phyloP scores from a whole-genome alignment of 495 filamentous ascomycete species.

The Hypomontagnella submonticulosa region DNA sequence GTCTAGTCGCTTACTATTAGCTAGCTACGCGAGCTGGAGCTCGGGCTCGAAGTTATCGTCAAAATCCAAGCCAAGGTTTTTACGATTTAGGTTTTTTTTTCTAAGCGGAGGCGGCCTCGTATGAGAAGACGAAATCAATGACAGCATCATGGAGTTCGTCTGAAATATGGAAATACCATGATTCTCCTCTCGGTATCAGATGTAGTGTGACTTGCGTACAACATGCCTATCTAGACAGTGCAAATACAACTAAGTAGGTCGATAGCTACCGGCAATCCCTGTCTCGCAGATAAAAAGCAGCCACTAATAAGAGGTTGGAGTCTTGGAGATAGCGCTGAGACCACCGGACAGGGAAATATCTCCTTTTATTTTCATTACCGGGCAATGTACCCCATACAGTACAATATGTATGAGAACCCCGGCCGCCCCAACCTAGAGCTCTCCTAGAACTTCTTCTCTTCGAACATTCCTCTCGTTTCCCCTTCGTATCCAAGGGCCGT shows the following conservation, averaged over 20 bases:
- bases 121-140: conserved; percentile 36
- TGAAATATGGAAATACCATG: conserved; percentile 18
- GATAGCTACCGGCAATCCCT: conserved; percentile 36
- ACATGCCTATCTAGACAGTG: conserved; percentile 4
- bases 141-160: conserved; percentile 10
- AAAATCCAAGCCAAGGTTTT: conserved; percentile 33
- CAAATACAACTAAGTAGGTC: conserved; percentile 33
- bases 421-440: conserved; percentile 25
- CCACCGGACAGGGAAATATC: conserved; percentile 35
- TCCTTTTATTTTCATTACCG: conserved; percentile 34
- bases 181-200: conserved; percentile 2
- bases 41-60: conserved; percentile 18
- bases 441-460: conserved; percentile 23
- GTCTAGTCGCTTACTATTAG: neutral
- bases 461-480: conserved; percentile 45
- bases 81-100: conserved; percentile 29
- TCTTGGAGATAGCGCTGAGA: conserved; percentile 42
- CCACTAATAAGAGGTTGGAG: conserved; percentile 35
- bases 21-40: conserved; percentile 12
- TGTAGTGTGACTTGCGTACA: conserved; percentile 18
- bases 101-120: conserved; percentile 23
- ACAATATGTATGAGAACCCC: conserved; percentile 31
- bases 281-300: conserved; percentile 30
- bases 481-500: conserved; percentile 39
- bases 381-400: conserved; percentile 40